Conservation (phyloP, 306 rosid genomes). For the Quercus gilva region DNA sequence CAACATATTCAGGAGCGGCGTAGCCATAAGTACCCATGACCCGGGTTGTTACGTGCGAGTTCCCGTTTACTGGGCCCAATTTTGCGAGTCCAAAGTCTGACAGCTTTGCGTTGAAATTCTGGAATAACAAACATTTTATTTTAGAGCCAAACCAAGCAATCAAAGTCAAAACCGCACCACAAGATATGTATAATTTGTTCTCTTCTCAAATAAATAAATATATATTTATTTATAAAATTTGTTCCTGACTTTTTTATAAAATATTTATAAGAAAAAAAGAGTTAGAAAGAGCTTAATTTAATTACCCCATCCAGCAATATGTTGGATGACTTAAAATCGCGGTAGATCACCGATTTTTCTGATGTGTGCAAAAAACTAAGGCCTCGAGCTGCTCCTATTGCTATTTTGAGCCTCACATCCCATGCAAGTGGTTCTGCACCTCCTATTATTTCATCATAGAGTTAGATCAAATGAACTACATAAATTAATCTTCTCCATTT, state of each 20-base stretch:
- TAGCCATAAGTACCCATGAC: constrained; percentile 82
- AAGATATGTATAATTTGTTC: too few species aligned
- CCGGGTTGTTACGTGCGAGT: constrained; percentile 66
- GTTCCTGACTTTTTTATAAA: too few species aligned
- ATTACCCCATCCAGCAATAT: constrained; percentile 68
- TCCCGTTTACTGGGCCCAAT: constrained; percentile 63
- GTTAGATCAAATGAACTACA: background rate
- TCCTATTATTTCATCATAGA: constrained; percentile 22
- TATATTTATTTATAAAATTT: too few species aligned
- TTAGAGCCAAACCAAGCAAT: background rate
- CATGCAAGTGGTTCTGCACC: constrained; percentile 70
- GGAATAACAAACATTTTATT: background rate
- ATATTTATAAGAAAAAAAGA: background rate
- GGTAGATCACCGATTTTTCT: constrained; percentile 64
- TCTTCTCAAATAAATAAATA: too few species aligned
- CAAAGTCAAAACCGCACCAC: background rate
- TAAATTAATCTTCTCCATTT: background rate
- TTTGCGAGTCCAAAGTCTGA: constrained; percentile 91
- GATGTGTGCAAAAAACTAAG: constrained; percentile 61
- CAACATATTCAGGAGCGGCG: constrained; percentile 84
- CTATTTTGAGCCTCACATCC: constrained; percentile 66
- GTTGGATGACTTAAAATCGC: constrained; percentile 87
- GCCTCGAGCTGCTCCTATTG: constrained; percentile 82
- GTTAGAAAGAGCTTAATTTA: background rate
- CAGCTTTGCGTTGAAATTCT: constrained; percentile 67